Percentiles rank a stretch among this genome's conserved stretches.
Evolutionary conservation across 2,329 filamentous ascomycete species (phyloP).

Genomic region (Didymella pinodella): DNA sequence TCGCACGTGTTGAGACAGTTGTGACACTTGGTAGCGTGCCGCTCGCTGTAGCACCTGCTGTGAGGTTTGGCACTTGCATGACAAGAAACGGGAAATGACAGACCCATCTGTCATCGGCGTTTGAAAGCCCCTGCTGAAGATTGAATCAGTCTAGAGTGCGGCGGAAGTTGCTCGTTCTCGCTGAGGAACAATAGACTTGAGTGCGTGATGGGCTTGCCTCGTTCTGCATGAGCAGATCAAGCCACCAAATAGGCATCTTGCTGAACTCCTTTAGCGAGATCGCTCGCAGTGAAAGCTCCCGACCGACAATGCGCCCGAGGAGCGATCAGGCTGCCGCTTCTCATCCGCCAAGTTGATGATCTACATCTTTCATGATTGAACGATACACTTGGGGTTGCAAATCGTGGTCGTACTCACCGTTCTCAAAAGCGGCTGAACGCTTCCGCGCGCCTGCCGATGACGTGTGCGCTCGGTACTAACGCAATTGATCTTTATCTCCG

Average conservation of each 20-base stretch:
- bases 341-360: conserved; percentile 1
- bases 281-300: neutral
- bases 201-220: neutral
- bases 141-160: neutral
- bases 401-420: conserved; percentile 1
- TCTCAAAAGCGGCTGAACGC: neutral
- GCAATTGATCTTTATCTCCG: conserved; percentile 5
- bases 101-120: neutral
- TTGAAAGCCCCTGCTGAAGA: neutral
- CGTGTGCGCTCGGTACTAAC: conserved; percentile 2
- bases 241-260: conserved; percentile 3
- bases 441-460: conserved; percentile 8
- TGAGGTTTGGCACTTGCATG: conserved; percentile 8
- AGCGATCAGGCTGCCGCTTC: neutral
- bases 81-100: conserved; percentile 8
- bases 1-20: conserved; percentile 16
- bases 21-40: conserved; percentile 16
- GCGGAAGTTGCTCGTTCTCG: neutral
- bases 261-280: neutral
- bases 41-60: neutral
- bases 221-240: neutral
- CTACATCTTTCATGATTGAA: neutral
- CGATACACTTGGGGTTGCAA: neutral
- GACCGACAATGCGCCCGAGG: neutral
- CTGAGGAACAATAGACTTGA: neutral